Evolutionary conservation across 352 stramenopile genomes (phyloP), one percentile per base, ranked within the genome.

Genomic region (Paralagenidium karlingii): DNA sequence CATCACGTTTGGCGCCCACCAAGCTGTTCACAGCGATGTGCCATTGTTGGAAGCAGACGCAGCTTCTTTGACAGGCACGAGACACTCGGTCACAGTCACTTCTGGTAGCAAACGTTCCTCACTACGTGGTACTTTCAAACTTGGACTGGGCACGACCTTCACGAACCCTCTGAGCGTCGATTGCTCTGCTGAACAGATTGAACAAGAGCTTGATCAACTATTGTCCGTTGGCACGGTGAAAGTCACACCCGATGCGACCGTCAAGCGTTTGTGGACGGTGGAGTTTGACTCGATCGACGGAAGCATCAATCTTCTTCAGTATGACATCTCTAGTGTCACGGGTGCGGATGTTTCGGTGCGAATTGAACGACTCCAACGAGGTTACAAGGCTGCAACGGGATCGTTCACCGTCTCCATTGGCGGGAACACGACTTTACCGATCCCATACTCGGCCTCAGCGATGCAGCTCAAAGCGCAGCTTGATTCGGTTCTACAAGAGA

Each of bases 1-100:
- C 1, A 48, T 69, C 38, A 69, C 58, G 5, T 69, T 69, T 24
- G 19, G 40, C 30, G 30, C 19, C 22, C 16, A 36, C 22, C 30
- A 7, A 7, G 22, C 22, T 3, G 22, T 7, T 22, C 3, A 16
- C 19, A 36, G 22, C 7, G 31, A 42, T 1, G 16, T 60, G 12
- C 47, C 49, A 1, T 11, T 39, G 2, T 32, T 63, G 20, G 15
- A 49, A 13, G 42, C 54, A 5, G 34, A 51, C 24, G 40, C 49
- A 5, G 48, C 34, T 0, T 36, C 57, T 25, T 20, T 52, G 0
- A 19, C 59, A 15, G 53, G 7, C 22, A 8, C 7, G 7, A 3
- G 7, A 20, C 7, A 3, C 3, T 7, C 7, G 22, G 30, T 16
- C 19, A 20, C 7, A 7, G 30, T 36, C 7, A 16, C 16, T 3